phyloP scores from a whole-genome alignment of 208 protist genomes.

The Trypanosoma theileri region DNA sequence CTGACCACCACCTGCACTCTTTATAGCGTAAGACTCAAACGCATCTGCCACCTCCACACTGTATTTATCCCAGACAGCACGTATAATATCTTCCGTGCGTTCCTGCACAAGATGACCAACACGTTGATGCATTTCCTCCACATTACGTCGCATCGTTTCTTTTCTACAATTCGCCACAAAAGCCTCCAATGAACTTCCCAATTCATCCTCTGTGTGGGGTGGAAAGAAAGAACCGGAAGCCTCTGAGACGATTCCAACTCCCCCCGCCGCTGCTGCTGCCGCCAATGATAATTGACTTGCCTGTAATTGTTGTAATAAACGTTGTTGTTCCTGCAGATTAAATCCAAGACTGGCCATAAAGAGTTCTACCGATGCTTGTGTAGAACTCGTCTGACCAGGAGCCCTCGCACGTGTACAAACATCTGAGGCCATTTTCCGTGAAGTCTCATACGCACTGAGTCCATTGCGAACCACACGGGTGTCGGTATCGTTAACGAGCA shows the following conservation, averaged over 20 bases:
- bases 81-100: slow-evolving; percentile 55
- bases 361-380: slow-evolving; percentile 75
- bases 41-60: slow-evolving; percentile 66
- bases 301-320: slow-evolving; percentile 74
- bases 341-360: slow-evolving; percentile 85
- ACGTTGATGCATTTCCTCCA: slow-evolving; percentile 61
- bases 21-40: slow-evolving; percentile 52
- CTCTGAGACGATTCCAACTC: slow-evolving; percentile 2
- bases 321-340: slow-evolving; percentile 78
- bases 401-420: slow-evolving; percentile 7
- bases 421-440: slow-evolving; percentile 44
- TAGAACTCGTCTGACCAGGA: slow-evolving; percentile 17
- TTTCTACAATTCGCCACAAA: slow-evolving; percentile 58
- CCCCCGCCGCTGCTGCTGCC: slow-evolving; percentile 18
- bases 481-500: slow-evolving; percentile 44
- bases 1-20: background rate
- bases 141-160: slow-evolving; percentile 54
- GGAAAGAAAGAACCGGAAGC: slow-evolving; percentile 14
- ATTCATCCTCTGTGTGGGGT: slow-evolving; percentile 15
- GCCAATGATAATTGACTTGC: slow-evolving; percentile 48
- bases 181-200: slow-evolving; percentile 48
- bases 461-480: slow-evolving; percentile 63
- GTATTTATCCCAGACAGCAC: slow-evolving; percentile 58
- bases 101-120: slow-evolving; percentile 54
- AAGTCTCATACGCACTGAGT: slow-evolving; percentile 66